Conservation (phyloP, 2,329 filamentous ascomycete genomes). For the Colletotrichum costaricense region DNA sequence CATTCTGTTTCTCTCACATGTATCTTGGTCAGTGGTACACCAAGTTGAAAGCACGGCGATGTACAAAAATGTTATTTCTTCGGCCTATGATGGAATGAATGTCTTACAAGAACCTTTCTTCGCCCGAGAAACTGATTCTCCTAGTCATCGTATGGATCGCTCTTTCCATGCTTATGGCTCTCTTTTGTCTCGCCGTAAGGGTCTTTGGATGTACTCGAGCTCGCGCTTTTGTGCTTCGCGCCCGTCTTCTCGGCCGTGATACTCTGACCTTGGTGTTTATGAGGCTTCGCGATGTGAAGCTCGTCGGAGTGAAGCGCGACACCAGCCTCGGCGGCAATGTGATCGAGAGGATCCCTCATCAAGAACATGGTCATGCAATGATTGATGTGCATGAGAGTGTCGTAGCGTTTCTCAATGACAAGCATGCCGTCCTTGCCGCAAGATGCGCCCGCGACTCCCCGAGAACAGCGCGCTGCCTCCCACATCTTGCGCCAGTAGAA, state of each 20-base stretch:
- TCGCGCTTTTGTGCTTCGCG: neutral
- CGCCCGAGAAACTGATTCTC: neutral
- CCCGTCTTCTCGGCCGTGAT: too few relatives aligned
- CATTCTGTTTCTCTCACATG: neutral
- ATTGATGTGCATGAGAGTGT: slow-evolving; percentile 21
- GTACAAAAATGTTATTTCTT: too few relatives aligned
- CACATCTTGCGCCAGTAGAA: slow-evolving; percentile 47
- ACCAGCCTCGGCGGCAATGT: slow-evolving; percentile 16
- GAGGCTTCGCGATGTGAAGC: slow-evolving; percentile 19
- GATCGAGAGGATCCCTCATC: slow-evolving; percentile 5
- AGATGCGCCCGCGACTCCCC: neutral
- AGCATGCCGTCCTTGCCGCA: slow-evolving; percentile 12
- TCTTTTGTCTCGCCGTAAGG: neutral
- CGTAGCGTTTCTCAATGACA: slow-evolving; percentile 19
- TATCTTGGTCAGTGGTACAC: neutral
- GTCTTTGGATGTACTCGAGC: neutral
- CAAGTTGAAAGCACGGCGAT: neutral
- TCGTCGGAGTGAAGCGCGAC: slow-evolving; percentile 23
- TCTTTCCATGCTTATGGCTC: neutral
- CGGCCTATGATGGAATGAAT: neutral
- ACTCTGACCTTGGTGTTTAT: neutral
- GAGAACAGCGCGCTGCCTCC: slow-evolving; percentile 12
- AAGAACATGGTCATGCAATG: slow-evolving; percentile 21
- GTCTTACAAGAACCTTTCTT: neutral
- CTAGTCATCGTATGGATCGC: neutral